These are phyloP conservation scores for Kluyveromyces sp. DNA, from an alignment of 1,139 yeast species.

Conservation along the genomic window DNA sequence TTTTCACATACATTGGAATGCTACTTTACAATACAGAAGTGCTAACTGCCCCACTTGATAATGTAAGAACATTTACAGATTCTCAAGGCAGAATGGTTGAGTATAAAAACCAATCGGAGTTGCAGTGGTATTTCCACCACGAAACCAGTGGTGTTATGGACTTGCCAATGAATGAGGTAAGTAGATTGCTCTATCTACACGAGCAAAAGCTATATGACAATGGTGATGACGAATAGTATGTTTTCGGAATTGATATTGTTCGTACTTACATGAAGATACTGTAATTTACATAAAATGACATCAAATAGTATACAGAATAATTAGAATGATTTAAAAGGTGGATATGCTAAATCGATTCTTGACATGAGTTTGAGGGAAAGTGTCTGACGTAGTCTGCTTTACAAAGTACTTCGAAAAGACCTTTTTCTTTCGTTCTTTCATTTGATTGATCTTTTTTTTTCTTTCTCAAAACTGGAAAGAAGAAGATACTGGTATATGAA, in stretches of 20 bases:
- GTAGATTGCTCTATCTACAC: constrained; percentile 46
- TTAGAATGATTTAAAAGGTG: not conserved
- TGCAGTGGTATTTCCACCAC: constrained; percentile 33
- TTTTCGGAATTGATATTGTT: not conserved
- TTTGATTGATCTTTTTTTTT: no score
- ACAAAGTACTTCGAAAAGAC: no score
- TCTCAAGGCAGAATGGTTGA: constrained; percentile 49
- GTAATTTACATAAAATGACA: not conserved
- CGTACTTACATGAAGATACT: not conserved
- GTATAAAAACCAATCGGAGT: constrained; percentile 21
- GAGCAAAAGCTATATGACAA: not conserved
- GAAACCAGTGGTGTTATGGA: constrained; percentile 75
- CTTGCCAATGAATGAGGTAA: constrained; percentile 60
- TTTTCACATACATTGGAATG: constrained; percentile 62
- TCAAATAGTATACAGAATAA: constrained; percentile 1
- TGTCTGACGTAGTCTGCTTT: no score
- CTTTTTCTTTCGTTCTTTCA: no score
- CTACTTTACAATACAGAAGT: constrained; percentile 69
- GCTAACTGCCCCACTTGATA: constrained; percentile 51
- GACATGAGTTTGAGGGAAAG: no score
- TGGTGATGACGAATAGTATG: not conserved
- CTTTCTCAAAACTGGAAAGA: no score
- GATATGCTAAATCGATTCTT: no score
- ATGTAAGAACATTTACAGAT: constrained; percentile 61
- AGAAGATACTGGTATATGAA: no score